Base-by-base conservation (phyloP, 1,139 yeast genomes). In the Sugiyamaella xylanicola region DNA sequence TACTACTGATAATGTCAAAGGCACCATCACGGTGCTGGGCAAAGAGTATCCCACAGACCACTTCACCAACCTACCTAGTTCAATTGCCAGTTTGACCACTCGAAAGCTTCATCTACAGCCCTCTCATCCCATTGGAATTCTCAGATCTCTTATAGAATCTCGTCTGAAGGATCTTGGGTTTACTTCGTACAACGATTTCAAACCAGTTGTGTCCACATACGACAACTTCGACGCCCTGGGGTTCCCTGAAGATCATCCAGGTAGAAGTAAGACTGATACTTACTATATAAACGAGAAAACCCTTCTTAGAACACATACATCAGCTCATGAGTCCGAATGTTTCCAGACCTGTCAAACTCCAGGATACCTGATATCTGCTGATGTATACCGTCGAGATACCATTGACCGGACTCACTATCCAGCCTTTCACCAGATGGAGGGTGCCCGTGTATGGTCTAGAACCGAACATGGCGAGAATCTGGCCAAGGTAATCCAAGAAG, bases 381-480 rank as follows among this genome's bases (percentile, higher is more conserved):
- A 95, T 71, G 99, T 93, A 5, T 93, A 92, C 69, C 81, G 99
- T 65, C 81, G 96, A 65, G 99, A 93, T 71, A 97, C 93, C 66
- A 88, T 93, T 59, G 99, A 93, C 70, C 79, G 91, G 63, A 91
- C 98, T 0, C 99, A 93, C 71, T 93, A 93, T 68, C 98, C 99
- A 1, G 98, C 89, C 0, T 95, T 93, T 73, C 98, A 93, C 68
- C 99, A 93, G 72, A 84, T 93, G 90, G 99, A 93, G 72, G 99
- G 99, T 50, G 97, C 97, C 1, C 77, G 95, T 59, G 72, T 86
- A 5, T 95, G 98, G 98, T 76, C 82, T 9, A 75, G 85, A 50
- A 68, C 71, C 0, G 73, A 77, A 36, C 69, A 72, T 3, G 73
- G 74, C 11, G 68, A 71, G 39, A 68, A 66, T 2, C 61, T 82